Evolutionary conservation across 805 yeast genomes (phyloP), one percentile per base, ranked within the genome.

Genomic region (Zygoascus flipseniorum): DNA sequence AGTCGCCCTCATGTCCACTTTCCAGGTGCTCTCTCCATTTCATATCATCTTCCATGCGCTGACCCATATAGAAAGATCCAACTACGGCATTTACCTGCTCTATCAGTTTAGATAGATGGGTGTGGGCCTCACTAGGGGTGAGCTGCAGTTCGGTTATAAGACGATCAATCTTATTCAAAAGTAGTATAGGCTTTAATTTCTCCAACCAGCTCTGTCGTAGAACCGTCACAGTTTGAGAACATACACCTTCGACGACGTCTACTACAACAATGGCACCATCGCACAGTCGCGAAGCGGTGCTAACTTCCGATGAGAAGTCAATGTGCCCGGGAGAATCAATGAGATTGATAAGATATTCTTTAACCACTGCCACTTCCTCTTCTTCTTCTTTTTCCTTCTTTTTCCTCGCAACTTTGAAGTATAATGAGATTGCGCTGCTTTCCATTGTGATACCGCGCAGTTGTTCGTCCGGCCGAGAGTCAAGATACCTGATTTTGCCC

Each of bases 241-340:
- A 90, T 0, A 93, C 98, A 26, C 99, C 99, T 71, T 93, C 99
- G 1, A 93, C 97, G 2, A 88, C 97, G 68, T 93, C 99, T 1
- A 93, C 96, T 14, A 93, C 72, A 0, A 93, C 95, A 2, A 93
- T 85, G 0, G 98, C 97, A 46, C 98, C 98, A 66, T 93, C 99
- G 72, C 98, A 93, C 45, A 93, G 73, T 62, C 99, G 76, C 1
- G 98, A 89, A 0, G 98, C 96, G 0, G 97, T 87, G 28, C 96
- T 87, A 0, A 93, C 99, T 65, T 93, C 99, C 11, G 95, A 85
- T 1, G 96, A 85, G 67, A 93, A 93, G 70, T 93, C 99, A 55
- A 93, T 89, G 63, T 93, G 99, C n/a, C 99, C 99, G 0, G 99
- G 99, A 0, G 98, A 92, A 69, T 93, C 99, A 54, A 93, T 92